Evolutionary conservation across 345 rosid genomes (phyloP).

Genomic region (Abelmoschus esculentus): DNA sequence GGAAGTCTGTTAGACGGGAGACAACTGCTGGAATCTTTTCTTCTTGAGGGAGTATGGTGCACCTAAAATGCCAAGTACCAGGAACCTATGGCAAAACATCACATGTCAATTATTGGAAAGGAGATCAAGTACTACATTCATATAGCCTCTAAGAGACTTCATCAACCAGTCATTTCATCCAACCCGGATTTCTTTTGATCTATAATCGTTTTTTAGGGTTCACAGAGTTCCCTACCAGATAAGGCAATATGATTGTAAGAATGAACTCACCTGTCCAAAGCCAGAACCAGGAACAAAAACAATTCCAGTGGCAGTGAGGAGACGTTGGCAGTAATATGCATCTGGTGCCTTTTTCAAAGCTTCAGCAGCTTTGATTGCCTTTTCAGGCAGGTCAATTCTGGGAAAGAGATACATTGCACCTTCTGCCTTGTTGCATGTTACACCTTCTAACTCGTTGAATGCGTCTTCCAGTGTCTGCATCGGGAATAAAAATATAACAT

Average conservation of each 20-base stretch:
- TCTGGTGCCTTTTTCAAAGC: slow-evolving; percentile 69
- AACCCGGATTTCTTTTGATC: not conserved
- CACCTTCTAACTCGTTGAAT: slow-evolving; percentile 70
- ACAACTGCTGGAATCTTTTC: not conserved
- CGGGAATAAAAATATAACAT: not conserved
- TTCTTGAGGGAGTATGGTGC: too few relatives aligned
- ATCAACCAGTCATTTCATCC: not conserved
- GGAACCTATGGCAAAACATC: slow-evolving; percentile 44
- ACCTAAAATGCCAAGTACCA: slow-evolving; percentile 20
- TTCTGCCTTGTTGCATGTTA: slow-evolving; percentile 90
- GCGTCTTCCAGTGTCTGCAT: slow-evolving; percentile 76
- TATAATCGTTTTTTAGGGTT: not conserved
- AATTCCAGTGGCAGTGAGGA: slow-evolving; percentile 79
- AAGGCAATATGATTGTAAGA: not conserved
- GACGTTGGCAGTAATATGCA: slow-evolving; percentile 76
- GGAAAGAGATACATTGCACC: slow-evolving; percentile 99
- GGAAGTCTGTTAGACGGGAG: not conserved
- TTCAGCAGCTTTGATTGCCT: slow-evolving; percentile 87
- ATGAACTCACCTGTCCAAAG: slow-evolving; percentile 62
- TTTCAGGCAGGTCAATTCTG: slow-evolving; percentile 50
- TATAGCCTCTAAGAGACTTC: not conserved
- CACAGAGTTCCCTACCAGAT: not conserved
- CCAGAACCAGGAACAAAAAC: slow-evolving; percentile 98
- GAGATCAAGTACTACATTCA: not conserved
- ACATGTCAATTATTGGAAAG: not conserved